These are phyloP conservation scores for Epipyxis sp. DNA, from an alignment of 108 stramenopile genomes.

Conservation along the genomic window DNA sequence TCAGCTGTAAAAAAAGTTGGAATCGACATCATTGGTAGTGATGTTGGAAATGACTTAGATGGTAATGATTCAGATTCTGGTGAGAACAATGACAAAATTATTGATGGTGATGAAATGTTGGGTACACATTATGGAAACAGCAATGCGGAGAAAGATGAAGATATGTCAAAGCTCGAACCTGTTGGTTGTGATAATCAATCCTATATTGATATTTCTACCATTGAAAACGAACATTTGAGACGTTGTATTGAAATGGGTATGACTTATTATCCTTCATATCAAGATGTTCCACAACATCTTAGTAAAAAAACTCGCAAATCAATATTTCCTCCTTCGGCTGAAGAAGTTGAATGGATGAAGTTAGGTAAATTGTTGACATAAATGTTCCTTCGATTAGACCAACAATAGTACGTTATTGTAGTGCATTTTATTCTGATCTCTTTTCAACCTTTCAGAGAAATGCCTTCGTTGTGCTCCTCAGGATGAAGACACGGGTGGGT, in stretches of 20 bases:
- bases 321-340: slow-evolving; percentile 46
- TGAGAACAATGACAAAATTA: background rate
- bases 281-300: slow-evolving; percentile 29
- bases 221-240: background rate
- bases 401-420: no score
- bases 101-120: no score
- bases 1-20: slow-evolving; percentile 14
- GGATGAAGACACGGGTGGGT: slow-evolving; percentile 95
- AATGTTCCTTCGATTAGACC: no score
- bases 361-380: no score
- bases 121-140: no score
- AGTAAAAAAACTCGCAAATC: slow-evolving; percentile 38
- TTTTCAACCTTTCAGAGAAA: slow-evolving; percentile 71
- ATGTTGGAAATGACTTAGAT: background rate
- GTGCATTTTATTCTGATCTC: no score
- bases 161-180: no score
- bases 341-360: slow-evolving; percentile 11
- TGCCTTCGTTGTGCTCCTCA: slow-evolving; percentile 91
- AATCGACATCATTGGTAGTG: background rate
- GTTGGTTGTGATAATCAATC: background rate
- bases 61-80: background rate
- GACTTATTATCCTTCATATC: slow-evolving; percentile 31
- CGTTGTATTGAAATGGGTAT: slow-evolving; percentile 31
- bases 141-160: no score
- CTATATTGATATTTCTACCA: background rate